A percentile compares a stretch with the other conserved stretches of the same genome.
These are phyloP conservation scores for Escallonia herrerae DNA, from an alignment of 129 eudicot species.

Conservation along the genomic window DNA sequence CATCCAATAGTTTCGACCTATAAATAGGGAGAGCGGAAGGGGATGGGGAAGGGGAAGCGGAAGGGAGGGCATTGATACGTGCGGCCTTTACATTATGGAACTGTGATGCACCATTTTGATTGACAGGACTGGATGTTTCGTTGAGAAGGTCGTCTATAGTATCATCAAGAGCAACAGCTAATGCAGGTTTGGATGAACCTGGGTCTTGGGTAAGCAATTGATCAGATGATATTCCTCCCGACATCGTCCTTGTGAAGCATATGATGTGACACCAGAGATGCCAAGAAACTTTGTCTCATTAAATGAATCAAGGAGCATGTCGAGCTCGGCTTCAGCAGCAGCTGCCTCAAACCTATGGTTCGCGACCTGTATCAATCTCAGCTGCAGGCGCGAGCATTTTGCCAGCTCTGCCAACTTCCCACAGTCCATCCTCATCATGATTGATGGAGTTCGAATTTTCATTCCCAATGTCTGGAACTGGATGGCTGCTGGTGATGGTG, in stretches of 20 bases:
- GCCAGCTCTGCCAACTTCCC: constrained; percentile 2
- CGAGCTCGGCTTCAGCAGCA: constrained; percentile 74
- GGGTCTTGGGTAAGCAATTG: neutral
- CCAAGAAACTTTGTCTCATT: constrained; percentile 29
- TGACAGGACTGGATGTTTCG: constrained; percentile 22
- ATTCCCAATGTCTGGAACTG: constrained; percentile 4
- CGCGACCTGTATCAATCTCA: constrained; percentile 10
- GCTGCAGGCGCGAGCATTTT: constrained; percentile 5
- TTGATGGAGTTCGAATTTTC: neutral
- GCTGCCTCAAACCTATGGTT: constrained; percentile 32
- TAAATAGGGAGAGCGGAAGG: constrained; percentile 19
- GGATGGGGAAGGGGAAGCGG: no score
- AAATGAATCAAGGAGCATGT: constrained; percentile 68
- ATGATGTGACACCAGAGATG: constrained; percentile 3
- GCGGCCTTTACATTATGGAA: constrained; percentile 16
- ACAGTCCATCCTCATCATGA: constrained; percentile 10
- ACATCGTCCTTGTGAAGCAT: neutral
- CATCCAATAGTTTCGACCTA: constrained; percentile 53
- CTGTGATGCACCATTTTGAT: constrained; percentile 8
- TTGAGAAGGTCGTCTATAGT: constrained; percentile 55
- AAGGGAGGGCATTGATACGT: neutral
- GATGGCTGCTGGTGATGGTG: constrained; percentile 6
- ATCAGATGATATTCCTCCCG: constrained; percentile 3
- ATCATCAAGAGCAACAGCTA: constrained; percentile 35
- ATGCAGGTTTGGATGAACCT: constrained; percentile 1